Conservation (phyloP, 495 filamentous ascomycete genomes). For the Xylaria telfairii region DNA sequence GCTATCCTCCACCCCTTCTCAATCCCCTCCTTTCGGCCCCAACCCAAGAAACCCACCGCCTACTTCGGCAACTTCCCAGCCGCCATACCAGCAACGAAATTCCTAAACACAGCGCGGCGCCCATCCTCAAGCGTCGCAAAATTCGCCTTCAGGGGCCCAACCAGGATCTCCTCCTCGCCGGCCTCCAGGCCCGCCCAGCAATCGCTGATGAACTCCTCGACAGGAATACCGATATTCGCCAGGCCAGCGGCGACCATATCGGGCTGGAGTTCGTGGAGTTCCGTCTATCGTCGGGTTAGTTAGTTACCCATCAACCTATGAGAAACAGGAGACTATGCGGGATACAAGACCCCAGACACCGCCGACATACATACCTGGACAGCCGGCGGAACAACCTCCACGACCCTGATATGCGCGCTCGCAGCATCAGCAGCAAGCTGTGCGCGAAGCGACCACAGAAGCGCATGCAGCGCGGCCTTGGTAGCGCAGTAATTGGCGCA, state of each 20-base stretch:
- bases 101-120: constrained; percentile 20
- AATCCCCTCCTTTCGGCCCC: too few species aligned
- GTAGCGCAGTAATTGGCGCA: constrained; percentile 63
- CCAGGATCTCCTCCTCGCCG: constrained; percentile 57
- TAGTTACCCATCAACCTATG: not conserved
- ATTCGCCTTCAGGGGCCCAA: constrained; percentile 30
- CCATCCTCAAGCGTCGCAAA: constrained; percentile 30
- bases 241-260: constrained; percentile 50
- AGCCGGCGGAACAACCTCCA: constrained; percentile 71
- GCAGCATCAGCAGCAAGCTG: constrained; percentile 55
- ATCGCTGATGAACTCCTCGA: constrained; percentile 63
- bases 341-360: not conserved
- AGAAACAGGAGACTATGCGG: too few species aligned
- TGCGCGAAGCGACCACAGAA: constrained; percentile 62
- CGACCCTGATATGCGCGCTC: constrained; percentile 53
- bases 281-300: constrained; percentile 50
- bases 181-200: constrained; percentile 57
- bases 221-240: constrained; percentile 61
- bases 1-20: not conserved
- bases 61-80: constrained; percentile 14
- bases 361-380: constrained; percentile 52
- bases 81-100: constrained; percentile 28
- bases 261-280: constrained; percentile 59
- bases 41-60: not conserved
- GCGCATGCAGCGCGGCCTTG: constrained; percentile 65